phyloP scores from a whole-genome alignment of 1,284 basidiomycete genomes.

The Schizophyllum amplum region DNA sequence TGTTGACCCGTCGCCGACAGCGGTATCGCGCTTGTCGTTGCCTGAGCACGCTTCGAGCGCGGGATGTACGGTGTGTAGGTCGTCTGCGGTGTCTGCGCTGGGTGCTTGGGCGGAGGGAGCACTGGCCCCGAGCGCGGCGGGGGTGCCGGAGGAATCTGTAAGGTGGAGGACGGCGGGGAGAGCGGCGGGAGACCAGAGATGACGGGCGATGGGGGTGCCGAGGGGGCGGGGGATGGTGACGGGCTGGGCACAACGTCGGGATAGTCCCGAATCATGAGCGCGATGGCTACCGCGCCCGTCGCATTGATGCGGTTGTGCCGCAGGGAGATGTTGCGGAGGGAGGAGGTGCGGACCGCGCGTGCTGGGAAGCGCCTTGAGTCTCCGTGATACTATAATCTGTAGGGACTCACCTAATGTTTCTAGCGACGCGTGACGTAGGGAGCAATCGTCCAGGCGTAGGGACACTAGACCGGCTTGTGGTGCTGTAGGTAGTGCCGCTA shows the following conservation, averaged over 20 bases:
- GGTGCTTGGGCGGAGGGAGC: conserved; percentile 55
- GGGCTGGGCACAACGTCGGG: conserved; percentile 60
- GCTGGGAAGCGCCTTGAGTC: conserved; percentile 36
- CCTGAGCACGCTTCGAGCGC: conserved; percentile 37
- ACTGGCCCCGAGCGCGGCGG: conserved; percentile 32
- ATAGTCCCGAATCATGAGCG: conserved; percentile 92
- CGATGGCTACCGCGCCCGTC: conserved; percentile 83
- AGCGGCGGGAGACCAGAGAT: conserved; percentile 10
- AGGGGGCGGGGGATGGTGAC: conserved; percentile 27
- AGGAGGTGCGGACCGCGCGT: conserved; percentile 74
- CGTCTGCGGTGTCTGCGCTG: conserved; percentile 41
- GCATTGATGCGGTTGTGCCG: conserved; percentile 79
- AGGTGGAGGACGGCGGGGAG: conserved; percentile 6
- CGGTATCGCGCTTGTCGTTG: conserved; percentile 32
- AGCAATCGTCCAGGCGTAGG: conserved; percentile 77
- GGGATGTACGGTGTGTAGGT: conserved; percentile 80
- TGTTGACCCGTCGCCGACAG: conserved; percentile 48
- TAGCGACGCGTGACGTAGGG: conserved; percentile 60
- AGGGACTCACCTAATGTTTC: conserved; percentile 64
- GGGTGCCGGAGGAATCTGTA: background rate
- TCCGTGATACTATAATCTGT: conserved; percentile 1
- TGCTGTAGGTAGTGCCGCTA: conserved; percentile 55
- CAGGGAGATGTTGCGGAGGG: conserved; percentile 80
- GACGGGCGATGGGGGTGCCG: conserved; percentile 15
- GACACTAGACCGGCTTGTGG: conserved; percentile 61